Percentiles rank a stretch among this genome's conserved stretches.
Evolutionary conservation across 768 basidiomycete genomes (phyloP).

Genomic region (Russula lepida): DNA sequence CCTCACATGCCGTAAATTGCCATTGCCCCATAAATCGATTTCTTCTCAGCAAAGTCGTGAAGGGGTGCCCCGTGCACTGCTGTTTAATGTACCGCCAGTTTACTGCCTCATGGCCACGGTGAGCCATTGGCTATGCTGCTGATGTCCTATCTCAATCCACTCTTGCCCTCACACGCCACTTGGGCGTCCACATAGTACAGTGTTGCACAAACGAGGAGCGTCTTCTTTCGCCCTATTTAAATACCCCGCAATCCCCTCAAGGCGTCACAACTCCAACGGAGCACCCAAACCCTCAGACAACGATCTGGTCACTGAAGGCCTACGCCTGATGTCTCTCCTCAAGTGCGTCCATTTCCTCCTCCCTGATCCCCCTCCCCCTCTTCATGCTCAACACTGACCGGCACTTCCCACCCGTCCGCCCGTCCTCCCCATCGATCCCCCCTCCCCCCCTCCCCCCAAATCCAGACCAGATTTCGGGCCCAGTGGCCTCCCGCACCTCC

Average conservation of each 20-base stretch:
- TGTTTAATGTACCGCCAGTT: constrained; percentile 6
- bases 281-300: not conserved
- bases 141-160: not conserved
- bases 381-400: not conserved
- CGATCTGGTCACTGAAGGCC: constrained; percentile 10
- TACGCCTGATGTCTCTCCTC: constrained; percentile 10
- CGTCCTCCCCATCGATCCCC: no score
- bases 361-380: not conserved
- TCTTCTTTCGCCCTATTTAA: constrained; percentile 1
- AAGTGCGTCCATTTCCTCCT: constrained; percentile 6
- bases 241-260: not conserved
- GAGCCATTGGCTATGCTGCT: not conserved
- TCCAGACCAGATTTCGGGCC: constrained; percentile 30
- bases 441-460: not conserved
- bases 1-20: not conserved
- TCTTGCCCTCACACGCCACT: constrained; percentile 4
- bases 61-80: not conserved
- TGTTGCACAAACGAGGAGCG: not conserved
- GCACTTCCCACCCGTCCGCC: not conserved
- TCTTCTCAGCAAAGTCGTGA: not conserved
- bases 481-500: constrained; percentile 45
- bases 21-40: no score
- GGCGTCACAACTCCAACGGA: no score
- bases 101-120: constrained; percentile 8
- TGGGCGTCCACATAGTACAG: not conserved